Evolutionary conservation across 345 rosid genomes (phyloP).

Genomic region (Pseudoturritis turrita): DNA sequence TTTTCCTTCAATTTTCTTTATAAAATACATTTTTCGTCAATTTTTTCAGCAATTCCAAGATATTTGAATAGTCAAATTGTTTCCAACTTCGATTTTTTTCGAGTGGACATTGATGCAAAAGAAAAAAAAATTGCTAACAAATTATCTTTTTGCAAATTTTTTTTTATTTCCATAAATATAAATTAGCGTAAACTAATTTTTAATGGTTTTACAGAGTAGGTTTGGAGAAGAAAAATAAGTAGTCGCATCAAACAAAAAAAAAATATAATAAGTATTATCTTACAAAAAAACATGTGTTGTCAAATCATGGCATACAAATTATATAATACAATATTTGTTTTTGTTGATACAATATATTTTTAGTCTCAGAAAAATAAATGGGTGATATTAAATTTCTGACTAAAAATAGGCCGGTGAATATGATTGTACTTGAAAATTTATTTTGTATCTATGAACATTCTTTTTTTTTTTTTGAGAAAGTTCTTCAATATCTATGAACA

Average conservation of each 20-base stretch:
- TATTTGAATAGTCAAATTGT: no score
- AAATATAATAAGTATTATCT: neutral
- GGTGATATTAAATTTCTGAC: neutral
- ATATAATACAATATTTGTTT: no score
- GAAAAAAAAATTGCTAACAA: no score
- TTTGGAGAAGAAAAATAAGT: no score
- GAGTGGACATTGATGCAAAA: no score
- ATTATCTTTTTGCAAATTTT: no score
- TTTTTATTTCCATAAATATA: no score
- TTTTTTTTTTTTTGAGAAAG: no score
- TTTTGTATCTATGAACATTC: neutral
- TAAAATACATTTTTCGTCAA: neutral
- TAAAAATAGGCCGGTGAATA: neutral
- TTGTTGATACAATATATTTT: neutral
- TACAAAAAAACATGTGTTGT: neutral
- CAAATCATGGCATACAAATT: neutral
- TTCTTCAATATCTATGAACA: neutral
- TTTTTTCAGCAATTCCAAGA: neutral
- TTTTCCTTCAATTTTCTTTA: neutral
- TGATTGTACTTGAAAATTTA: neutral
- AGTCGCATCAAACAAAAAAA: neutral
- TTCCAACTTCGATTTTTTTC: no score
- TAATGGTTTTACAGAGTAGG: no score
- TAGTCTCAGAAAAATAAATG: neutral
- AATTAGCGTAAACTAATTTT: no score